A percentile compares a stretch with the other conserved stretches of the same genome.
Conservation (phyloP, 208 protist genomes). For the Leishmania gerbilli region DNA sequence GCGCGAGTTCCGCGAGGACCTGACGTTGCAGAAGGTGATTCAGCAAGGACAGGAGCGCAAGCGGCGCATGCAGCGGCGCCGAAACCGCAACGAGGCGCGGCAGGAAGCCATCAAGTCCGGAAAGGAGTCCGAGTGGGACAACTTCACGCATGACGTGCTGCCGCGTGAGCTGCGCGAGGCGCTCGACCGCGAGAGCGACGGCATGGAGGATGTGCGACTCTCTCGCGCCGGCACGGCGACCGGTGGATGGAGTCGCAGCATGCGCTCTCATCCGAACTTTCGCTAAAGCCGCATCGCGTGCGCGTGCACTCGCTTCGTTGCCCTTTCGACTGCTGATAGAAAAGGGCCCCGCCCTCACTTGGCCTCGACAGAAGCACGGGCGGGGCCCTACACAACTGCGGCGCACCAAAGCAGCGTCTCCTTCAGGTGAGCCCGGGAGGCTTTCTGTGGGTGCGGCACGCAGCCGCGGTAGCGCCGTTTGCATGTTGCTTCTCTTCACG, state of each 20-base stretch:
- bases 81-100: slow-evolving; percentile 35
- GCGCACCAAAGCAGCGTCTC: slow-evolving; percentile 1
- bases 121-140: slow-evolving; percentile 75
- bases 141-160: slow-evolving; percentile 84
- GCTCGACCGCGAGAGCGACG: slow-evolving; percentile 84
- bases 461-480: background rate
- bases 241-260: slow-evolving; percentile 72
- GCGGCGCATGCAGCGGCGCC: slow-evolving; percentile 78
- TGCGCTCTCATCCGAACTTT: slow-evolving; percentile 77
- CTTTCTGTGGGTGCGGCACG: background rate
- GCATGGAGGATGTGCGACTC: slow-evolving; percentile 88
- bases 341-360: background rate
- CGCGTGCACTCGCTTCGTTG: slow-evolving; percentile 10
- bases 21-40: slow-evolving; percentile 83
- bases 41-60: slow-evolving; percentile 86
- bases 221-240: slow-evolving; percentile 73
- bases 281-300: slow-evolving; percentile 32
- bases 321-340: background rate
- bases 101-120: slow-evolving; percentile 51
- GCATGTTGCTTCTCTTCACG: slow-evolving; percentile 5
- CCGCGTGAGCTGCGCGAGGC: slow-evolving; percentile 85
- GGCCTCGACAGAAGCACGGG: background rate
- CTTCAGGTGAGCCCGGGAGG: background rate
- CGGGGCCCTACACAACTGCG: background rate
- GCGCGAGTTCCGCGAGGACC: slow-evolving; percentile 80